phyloP scores from a whole-genome alignment of 2,329 filamentous ascomycete genomes.

The Aspergillus quadrilineatus region DNA sequence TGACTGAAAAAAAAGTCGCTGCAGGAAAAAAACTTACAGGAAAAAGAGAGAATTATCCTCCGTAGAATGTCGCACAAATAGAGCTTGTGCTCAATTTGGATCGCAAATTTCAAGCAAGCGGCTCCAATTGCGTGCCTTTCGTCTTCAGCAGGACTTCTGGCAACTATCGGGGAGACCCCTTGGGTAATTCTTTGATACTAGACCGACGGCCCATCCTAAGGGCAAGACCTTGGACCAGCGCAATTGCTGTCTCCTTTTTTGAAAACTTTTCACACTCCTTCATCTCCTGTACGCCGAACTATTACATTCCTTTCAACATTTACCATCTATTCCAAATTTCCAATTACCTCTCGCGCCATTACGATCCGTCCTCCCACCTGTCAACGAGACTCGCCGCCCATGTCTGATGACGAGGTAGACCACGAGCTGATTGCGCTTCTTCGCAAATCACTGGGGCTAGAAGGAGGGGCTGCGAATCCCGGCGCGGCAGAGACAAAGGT shows the following conservation, averaged over 20 bases:
- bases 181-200: constrained; percentile 14
- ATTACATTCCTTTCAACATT: not conserved
- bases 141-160: not conserved
- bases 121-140: not conserved
- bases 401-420: constrained; percentile 92
- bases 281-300: not conserved
- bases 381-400: constrained; percentile 36
- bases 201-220: not conserved
- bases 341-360: not conserved
- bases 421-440: constrained; percentile 83
- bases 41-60: not conserved
- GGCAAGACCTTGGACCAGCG: not conserved
- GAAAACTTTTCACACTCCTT: not conserved
- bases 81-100: not conserved
- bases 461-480: constrained; percentile 54
- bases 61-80: not conserved
- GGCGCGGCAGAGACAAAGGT: constrained; percentile 74
- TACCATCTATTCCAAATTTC: not conserved
- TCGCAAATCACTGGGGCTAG: constrained; percentile 71
- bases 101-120: not conserved
- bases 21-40: not conserved
- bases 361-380: not conserved
- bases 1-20: not conserved
- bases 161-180: constrained; percentile 6
- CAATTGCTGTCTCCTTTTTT: not conserved